Conservation (phyloP, 2,329 filamentous ascomycete genomes). For the Xenoacremonium recifei region DNA sequence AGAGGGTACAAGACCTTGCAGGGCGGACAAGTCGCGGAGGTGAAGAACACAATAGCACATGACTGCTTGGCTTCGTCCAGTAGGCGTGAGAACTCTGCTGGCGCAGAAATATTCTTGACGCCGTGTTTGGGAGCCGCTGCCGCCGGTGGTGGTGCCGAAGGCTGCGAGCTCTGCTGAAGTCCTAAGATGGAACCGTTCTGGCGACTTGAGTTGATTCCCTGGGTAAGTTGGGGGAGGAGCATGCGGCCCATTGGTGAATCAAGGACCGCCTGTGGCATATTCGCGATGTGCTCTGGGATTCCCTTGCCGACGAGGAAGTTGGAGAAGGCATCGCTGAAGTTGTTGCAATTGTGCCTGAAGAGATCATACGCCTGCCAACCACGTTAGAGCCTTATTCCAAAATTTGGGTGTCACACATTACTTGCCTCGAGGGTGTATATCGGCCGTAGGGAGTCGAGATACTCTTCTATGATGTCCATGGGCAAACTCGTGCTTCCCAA, state of each 20-base stretch:
- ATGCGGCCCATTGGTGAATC: slow-evolving; percentile 86
- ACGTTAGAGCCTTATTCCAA: too few relatives aligned
- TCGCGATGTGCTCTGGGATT: slow-evolving; percentile 83
- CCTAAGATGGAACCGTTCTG: slow-evolving; percentile 53
- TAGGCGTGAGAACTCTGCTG: slow-evolving; percentile 27
- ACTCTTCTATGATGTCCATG: slow-evolving; percentile 80
- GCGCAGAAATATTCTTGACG: slow-evolving; percentile 60
- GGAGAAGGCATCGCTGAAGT: slow-evolving; percentile 89
- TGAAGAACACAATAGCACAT: slow-evolving; percentile 87
- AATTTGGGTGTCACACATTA: too few relatives aligned
- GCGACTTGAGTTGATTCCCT: slow-evolving; percentile 49
- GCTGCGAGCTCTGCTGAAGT: slow-evolving; percentile 40
- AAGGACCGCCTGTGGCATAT: slow-evolving; percentile 81
- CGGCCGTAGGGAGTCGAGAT: slow-evolving; percentile 76
- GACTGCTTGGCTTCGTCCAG: slow-evolving; percentile 61
- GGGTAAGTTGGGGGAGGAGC: slow-evolving; percentile 69
- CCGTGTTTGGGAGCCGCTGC: slow-evolving; percentile 27
- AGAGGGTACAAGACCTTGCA: slow-evolving; percentile 81
- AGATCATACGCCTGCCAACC: slow-evolving; percentile 85
- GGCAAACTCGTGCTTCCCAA: slow-evolving; percentile 79
- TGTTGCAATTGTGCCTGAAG: slow-evolving; percentile 93
- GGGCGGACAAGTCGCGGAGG: slow-evolving; percentile 79
- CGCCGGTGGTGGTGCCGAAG: slow-evolving; percentile 15
- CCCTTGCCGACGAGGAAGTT: slow-evolving; percentile 86
- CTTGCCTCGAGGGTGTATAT: slow-evolving; percentile 78